These are phyloP conservation scores for Aegilops longissima DNA, from an alignment of 176 grass and related monocot species.

Conservation along the genomic window DNA sequence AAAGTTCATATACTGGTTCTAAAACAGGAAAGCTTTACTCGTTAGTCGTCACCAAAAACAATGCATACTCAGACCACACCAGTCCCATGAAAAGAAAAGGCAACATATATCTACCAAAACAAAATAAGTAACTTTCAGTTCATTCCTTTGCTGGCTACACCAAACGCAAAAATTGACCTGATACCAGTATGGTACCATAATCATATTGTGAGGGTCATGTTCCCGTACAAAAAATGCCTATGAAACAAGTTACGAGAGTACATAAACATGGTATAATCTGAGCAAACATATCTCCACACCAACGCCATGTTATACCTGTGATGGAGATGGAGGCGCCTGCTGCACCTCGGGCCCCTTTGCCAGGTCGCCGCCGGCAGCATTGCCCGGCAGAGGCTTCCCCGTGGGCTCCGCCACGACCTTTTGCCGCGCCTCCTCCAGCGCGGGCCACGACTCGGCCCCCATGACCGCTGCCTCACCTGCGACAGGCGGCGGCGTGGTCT, in stretches of 20 bases:
- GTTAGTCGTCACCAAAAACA: not conserved
- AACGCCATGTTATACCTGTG: constrained; percentile 34
- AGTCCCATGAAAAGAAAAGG: not conserved
- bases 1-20: not conserved
- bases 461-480: constrained; percentile 42
- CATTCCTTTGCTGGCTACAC: not conserved
- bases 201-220: not conserved
- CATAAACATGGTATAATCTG: not conserved
- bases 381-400: constrained; percentile 30
- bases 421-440: constrained; percentile 55
- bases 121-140: not conserved
- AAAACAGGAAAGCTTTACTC: not conserved
- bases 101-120: not conserved
- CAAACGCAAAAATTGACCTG: not conserved
- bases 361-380: constrained; percentile 23
- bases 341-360: constrained; percentile 14
- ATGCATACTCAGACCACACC: not conserved
- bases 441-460: constrained; percentile 68
- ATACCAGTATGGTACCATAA: not conserved
- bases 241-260: not conserved
- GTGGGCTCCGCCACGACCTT: constrained; percentile 31
- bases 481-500: constrained; percentile 23
- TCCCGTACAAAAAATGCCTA: not conserved
- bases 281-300: not conserved
- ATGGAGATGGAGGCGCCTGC: not conserved